phyloP scores from a whole-genome alignment of 805 yeast genomes.

The Candida manassasensis region DNA sequence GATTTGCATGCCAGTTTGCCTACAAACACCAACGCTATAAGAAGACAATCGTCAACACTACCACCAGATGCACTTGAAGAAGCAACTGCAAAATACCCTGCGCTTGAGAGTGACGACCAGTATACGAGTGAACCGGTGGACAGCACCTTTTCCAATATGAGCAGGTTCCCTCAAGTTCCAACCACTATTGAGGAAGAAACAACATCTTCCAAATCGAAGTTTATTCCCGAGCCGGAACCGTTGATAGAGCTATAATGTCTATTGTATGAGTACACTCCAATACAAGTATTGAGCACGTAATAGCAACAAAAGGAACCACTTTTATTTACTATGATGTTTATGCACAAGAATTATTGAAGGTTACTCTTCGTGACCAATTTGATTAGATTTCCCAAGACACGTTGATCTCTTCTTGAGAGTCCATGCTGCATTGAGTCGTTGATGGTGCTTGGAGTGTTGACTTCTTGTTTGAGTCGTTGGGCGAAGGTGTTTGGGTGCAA shows the following conservation, averaged over 20 bases:
- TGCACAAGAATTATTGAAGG: too few relatives aligned
- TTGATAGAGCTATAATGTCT: slow-evolving; percentile 38
- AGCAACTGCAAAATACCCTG: slow-evolving; percentile 9
- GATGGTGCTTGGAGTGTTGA: too few relatives aligned
- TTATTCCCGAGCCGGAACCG: slow-evolving; percentile 34
- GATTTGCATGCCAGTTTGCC: slow-evolving; percentile 7
- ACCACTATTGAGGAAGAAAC: slow-evolving; percentile 1
- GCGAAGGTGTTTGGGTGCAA: too few relatives aligned
- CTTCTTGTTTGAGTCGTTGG: too few relatives aligned
- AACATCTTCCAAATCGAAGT: slow-evolving; percentile 3
- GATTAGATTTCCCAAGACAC: too few relatives aligned
- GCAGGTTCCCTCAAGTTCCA: slow-evolving; percentile 3
- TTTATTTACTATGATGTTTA: too few relatives aligned
- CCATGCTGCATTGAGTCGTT: too few relatives aligned
- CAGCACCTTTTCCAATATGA: slow-evolving; percentile 2
- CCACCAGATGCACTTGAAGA: slow-evolving; percentile 11
- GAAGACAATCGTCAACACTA: slow-evolving; percentile 10
- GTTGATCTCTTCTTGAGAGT: too few relatives aligned
- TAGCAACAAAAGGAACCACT: too few relatives aligned
- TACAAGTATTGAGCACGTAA: too few relatives aligned
- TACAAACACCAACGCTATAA: neutral
- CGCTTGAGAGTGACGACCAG: slow-evolving; percentile 7
- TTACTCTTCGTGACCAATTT: too few relatives aligned
- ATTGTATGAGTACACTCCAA: too few relatives aligned
- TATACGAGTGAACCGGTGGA: neutral